A percentile compares a stretch with the other conserved stretches of the same genome.
Evolutionary conservation across 257 asterid species (phyloP).

Genomic region (Salvia hispanica): DNA sequence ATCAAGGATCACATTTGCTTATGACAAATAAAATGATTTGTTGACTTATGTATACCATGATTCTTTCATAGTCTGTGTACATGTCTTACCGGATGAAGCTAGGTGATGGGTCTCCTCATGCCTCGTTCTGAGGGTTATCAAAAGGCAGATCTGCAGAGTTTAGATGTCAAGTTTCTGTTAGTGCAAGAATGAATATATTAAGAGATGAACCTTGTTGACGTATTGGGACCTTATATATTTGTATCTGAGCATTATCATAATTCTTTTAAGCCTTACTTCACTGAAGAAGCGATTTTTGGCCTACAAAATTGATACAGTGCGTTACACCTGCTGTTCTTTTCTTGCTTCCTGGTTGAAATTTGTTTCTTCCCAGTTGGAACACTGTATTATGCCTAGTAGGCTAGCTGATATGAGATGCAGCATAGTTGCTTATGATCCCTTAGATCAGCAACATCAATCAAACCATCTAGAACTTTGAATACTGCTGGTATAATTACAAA

Average conservation of each 20-base stretch:
- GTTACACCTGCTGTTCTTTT: not conserved
- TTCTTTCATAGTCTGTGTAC: not conserved
- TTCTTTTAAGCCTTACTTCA: not conserved
- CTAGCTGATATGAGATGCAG: conserved; percentile 8
- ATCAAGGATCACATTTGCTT: not conserved
- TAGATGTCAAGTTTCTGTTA: not conserved
- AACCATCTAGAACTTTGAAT: not conserved
- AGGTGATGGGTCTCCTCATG: not conserved
- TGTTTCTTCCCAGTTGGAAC: not conserved
- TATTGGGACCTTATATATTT: conserved; percentile 11
- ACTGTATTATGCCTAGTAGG: not conserved
- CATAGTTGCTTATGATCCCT: not conserved
- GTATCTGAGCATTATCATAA: not conserved
- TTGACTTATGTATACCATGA: not conserved
- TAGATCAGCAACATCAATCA: not conserved
- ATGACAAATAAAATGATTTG: conserved; percentile 2
- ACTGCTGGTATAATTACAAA: conserved; percentile 15
- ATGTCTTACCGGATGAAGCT: not conserved
- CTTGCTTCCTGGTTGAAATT: not conserved
- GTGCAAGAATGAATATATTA: conserved; percentile 16
- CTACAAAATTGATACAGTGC: not conserved
- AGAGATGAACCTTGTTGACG: not conserved
- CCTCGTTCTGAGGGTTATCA: not conserved
- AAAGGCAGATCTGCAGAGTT: not conserved
- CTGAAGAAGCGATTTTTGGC: not conserved